A percentile compares a stretch with the other conserved stretches of the same genome.
Conservation (phyloP, 2,329 filamentous ascomycete genomes). For the Dothideomycetes sp. region DNA sequence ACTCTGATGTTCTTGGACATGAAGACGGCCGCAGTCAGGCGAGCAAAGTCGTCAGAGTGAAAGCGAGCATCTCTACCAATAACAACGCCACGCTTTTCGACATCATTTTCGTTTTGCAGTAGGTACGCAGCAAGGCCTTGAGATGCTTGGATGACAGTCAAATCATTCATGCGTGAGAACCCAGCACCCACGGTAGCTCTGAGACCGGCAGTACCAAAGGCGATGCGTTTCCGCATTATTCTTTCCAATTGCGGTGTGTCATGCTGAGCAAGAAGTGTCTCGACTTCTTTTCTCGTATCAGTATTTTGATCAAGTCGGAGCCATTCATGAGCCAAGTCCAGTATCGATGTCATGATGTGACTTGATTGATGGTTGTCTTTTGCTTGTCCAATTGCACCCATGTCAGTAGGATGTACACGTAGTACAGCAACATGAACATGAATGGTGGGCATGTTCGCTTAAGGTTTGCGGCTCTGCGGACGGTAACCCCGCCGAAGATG, state of each 20-base stretch:
- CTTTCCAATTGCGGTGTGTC: conserved; percentile 39
- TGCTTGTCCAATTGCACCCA: too few species aligned
- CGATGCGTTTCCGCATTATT: conserved; percentile 44
- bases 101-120: conserved; percentile 27
- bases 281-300: conserved; percentile 43
- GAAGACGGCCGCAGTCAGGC: conserved; percentile 49
- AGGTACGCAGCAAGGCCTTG: conserved; percentile 54
- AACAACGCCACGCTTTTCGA: conserved; percentile 40
- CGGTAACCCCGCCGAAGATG: neutral
- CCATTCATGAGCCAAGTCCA: conserved; percentile 40
- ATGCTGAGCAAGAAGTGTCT: conserved; percentile 33
- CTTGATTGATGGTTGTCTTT: too few species aligned
- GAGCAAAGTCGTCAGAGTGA: conserved; percentile 51
- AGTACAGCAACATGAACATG: too few species aligned
- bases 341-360: neutral
- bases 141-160: conserved; percentile 40
- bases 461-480: neutral
- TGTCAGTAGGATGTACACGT: too few species aligned
- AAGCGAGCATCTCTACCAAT: conserved; percentile 53
- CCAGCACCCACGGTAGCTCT: conserved; percentile 56
- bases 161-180: conserved; percentile 37
- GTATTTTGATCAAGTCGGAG: conserved; percentile 47
- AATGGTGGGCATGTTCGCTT: neutral
- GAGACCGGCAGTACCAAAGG: conserved; percentile 52
- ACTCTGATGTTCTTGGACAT: conserved; percentile 47